These are phyloP conservation scores for Pulveroboletus frians DNA, from an alignment of 768 basidiomycete species.

Conservation along the genomic window DNA sequence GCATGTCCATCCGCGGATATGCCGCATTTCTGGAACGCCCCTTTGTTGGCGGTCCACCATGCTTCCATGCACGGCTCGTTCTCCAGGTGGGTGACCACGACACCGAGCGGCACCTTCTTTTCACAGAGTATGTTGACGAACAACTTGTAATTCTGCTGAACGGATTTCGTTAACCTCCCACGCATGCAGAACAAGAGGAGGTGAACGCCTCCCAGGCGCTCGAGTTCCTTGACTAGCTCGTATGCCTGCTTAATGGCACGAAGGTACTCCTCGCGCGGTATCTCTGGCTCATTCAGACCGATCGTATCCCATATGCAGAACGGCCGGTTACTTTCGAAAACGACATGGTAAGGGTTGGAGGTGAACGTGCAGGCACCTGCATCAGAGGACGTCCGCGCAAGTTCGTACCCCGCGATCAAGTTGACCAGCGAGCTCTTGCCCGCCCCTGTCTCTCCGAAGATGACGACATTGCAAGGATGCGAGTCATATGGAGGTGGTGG, in stretches of 20 bases:
- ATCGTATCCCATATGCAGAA: constrained; percentile 31
- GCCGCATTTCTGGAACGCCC: constrained; percentile 24
- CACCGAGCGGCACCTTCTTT: constrained; percentile 31
- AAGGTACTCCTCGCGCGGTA: constrained; percentile 16
- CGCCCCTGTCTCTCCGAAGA: constrained; percentile 26
- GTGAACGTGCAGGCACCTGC: constrained; percentile 34
- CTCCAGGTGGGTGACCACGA: constrained; percentile 40
- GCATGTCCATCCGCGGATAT: constrained; percentile 34
- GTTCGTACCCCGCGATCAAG: constrained; percentile 28
- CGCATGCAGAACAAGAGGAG: constrained; percentile 39
- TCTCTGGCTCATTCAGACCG: constrained; percentile 29
- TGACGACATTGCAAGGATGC: constrained; percentile 18
- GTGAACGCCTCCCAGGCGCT: constrained; percentile 31
- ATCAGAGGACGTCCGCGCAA: constrained; percentile 29
- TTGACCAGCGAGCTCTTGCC: constrained; percentile 42
- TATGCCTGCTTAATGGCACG: constrained; percentile 28
- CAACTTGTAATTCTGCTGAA: constrained; percentile 36
- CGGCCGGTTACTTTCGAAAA: constrained; percentile 7
- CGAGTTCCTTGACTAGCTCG: constrained; percentile 31
- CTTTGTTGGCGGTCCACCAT: constrained; percentile 38
- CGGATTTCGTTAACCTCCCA: constrained; percentile 33
- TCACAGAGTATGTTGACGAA: constrained; percentile 38
- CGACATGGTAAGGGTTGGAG: constrained; percentile 21
- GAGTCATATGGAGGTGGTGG: constrained; percentile 17
- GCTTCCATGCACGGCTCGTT: constrained; percentile 29